Evolutionary conservation across 495 filamentous ascomycete genomes (phyloP), one percentile per base, ranked within the genome.

Genomic region (Aspergillus sclerotioniger): DNA sequence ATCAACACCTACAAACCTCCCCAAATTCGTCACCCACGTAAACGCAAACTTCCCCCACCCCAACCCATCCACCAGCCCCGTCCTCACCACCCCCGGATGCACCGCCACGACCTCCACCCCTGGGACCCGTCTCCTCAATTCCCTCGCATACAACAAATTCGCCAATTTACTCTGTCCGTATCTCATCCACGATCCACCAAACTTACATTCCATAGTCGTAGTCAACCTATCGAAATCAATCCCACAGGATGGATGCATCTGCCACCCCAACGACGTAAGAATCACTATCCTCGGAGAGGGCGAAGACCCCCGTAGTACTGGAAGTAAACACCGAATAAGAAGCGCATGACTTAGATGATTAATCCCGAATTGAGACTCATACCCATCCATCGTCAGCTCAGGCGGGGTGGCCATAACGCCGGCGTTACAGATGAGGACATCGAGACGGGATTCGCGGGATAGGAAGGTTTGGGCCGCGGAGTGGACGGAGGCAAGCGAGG

Each of bases 151-250:
- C 0, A 90, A 67, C 8, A 89, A 66, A 65, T 89, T 90, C 3
- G 87, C 84, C 2, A 91, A 76, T 71, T 92, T 91, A 61, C 77
- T 79, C 53, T 88, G 80, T 0, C 71, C 78, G 64, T 91, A 92
- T 17, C 84, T 77, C 4, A 57, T 48, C 71, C 72, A 82, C 4
- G 68, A 48, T 2, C 69, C 70, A 19, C 51, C 44, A 9, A 59
- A 12, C 2, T 43, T 21, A 12, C 56, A 53, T 41, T 63, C 56
- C 53, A 68, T 66, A 0, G 35, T 43, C 1, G 60, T 65, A 0
- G 48, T 47, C n/a, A 71, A 35, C 0, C 59, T 37, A 0, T 61
- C 52, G 20, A 71, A 58, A 10, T 10, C 12, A 10, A 58, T 59
- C 8, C 56, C 56, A 4, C 15, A 21, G 2, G 25, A 17, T 0